Conservation (phyloP, 305 asterid genomes). For the Petunia hybrid region DNA sequence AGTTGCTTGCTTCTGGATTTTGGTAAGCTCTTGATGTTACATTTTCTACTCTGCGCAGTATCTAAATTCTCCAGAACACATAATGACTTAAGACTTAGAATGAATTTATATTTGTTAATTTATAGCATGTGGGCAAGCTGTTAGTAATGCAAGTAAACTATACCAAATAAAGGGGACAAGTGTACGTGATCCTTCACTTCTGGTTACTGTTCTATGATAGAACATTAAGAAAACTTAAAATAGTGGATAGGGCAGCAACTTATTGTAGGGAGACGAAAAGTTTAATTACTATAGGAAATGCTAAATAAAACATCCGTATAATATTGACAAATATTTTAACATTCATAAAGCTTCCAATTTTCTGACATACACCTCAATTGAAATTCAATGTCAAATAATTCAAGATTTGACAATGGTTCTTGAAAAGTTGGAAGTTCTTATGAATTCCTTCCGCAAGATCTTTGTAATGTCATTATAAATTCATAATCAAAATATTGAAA, state of each 20-base stretch:
- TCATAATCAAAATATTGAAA: not conserved
- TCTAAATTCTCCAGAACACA: not conserved
- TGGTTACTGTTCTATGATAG: not conserved
- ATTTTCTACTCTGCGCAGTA: not conserved
- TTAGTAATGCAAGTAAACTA: not conserved
- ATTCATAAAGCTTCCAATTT: not conserved
- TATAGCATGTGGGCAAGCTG: not conserved
- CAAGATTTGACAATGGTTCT: not conserved
- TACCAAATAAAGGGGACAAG: not conserved
- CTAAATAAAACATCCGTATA: not conserved
- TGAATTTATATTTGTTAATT: slow-evolving; percentile 12
- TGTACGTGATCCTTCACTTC: not conserved
- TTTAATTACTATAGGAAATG: not conserved
- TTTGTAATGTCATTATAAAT: too few relatives aligned
- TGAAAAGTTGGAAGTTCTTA: not conserved
- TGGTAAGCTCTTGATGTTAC: slow-evolving; percentile 61
- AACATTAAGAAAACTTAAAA: not conserved
- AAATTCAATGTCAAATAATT: not conserved
- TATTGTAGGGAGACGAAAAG: not conserved
- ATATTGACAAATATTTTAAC: not conserved
- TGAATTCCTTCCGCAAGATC: not conserved
- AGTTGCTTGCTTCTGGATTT: slow-evolving; percentile 95
- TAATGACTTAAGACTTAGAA: slow-evolving; percentile 14
- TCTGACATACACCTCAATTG: not conserved
- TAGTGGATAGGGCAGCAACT: not conserved